A percentile compares a stretch with the other conserved stretches of the same genome.
phyloP scores from a whole-genome alignment of 202 grass and related monocot genomes.

The Hordeum pubiflorum region DNA sequence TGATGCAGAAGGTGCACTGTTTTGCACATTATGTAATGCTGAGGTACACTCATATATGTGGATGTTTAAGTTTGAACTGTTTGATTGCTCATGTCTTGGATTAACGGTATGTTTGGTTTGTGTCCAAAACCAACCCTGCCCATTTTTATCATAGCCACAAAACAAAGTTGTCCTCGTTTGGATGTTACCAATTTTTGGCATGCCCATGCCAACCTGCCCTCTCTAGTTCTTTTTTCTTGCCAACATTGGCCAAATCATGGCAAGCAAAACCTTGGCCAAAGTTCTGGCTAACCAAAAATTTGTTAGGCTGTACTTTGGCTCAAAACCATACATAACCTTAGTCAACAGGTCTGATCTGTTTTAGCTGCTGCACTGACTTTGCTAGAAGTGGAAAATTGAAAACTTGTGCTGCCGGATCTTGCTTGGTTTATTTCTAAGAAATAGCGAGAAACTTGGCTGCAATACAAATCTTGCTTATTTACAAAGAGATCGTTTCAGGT shows the following conservation, averaged over 20 bases:
- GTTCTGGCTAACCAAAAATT: no score
- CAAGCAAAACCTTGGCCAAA: no score
- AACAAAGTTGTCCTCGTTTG: no score
- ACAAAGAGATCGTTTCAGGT: conserved; percentile 47
- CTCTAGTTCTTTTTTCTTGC: no score
- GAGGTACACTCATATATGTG: conserved; percentile 47
- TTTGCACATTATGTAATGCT: conserved; percentile 95
- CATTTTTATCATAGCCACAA: no score
- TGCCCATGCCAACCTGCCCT: no score
- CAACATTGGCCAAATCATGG: no score
- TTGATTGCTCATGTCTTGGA: neutral
- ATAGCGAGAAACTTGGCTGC: neutral
- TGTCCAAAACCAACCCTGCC: no score
- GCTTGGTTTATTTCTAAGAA: neutral
- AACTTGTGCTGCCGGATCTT: neutral
- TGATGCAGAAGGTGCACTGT: conserved; percentile 75
- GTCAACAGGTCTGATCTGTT: neutral
- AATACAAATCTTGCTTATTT: conserved; percentile 9
- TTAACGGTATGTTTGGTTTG: neutral
- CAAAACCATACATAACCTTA: neutral
- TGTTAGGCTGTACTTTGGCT: no score
- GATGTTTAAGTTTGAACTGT: conserved; percentile 12
- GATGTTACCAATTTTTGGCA: no score
- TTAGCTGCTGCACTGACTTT: neutral
- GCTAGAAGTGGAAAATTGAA: conserved; percentile 7